Conservation (phyloP, 495 filamentous ascomycete species). For the Penicillium canariense region DNA sequence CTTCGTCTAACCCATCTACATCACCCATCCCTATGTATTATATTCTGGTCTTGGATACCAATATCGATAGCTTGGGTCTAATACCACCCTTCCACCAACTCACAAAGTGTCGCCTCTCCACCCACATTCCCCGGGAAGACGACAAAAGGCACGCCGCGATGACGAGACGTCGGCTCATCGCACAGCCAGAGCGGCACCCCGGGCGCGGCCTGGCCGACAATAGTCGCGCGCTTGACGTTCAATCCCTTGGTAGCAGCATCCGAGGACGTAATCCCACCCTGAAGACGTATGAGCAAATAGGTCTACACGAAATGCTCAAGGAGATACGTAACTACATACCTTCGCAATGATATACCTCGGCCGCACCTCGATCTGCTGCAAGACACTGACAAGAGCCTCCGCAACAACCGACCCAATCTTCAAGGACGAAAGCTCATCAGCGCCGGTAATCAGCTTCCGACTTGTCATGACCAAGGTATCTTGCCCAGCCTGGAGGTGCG, state of each 20-base stretch:
- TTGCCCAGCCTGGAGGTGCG: slow-evolving; percentile 25
- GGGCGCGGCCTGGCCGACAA: slow-evolving; percentile 53
- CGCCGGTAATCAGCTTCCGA: slow-evolving; percentile 46
- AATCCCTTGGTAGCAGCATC: slow-evolving; percentile 54
- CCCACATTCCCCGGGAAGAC: slow-evolving; percentile 61
- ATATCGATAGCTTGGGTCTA: slow-evolving; percentile 5
- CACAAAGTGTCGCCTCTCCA: slow-evolving; percentile 44
- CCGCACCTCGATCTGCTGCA: slow-evolving; percentile 39
- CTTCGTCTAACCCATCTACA: neutral
- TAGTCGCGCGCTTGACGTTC: slow-evolving; percentile 49
- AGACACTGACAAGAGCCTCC: slow-evolving; percentile 42
- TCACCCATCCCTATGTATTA: too few relatives aligned
- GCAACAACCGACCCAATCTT: slow-evolving; percentile 47
- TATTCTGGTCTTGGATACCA: too few relatives aligned
- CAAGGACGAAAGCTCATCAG: slow-evolving; percentile 43
- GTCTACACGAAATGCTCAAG: neutral
- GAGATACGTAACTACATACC: slow-evolving; percentile 21
- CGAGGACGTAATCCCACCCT: slow-evolving; percentile 54
- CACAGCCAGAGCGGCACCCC: slow-evolving; percentile 57
- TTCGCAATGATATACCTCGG: slow-evolving; percentile 56
- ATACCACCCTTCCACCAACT: slow-evolving; percentile 39
- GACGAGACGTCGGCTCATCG: slow-evolving; percentile 45
- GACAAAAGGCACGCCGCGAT: slow-evolving; percentile 48
- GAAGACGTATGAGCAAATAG: neutral
- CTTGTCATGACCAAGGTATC: slow-evolving; percentile 56